A percentile compares a stretch with the other conserved stretches of the same genome.
These are phyloP conservation scores for Corinectria fuckeliana DNA, from an alignment of 2,329 filamentous ascomycete genomes.

Conservation along the genomic window DNA sequence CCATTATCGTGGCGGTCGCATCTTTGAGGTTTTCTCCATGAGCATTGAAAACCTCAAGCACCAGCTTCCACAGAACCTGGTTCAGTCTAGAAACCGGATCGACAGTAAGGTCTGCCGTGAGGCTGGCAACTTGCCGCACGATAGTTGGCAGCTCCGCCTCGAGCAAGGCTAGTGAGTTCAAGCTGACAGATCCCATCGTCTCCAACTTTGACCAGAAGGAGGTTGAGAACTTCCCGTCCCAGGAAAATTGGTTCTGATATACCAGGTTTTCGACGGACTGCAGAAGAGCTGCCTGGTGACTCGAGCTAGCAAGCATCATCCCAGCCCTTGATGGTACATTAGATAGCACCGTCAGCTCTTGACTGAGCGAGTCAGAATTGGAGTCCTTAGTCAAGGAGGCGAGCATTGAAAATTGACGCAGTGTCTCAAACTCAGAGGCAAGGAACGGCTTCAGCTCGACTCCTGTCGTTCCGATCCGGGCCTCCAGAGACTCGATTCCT, in stretches of 20 bases:
- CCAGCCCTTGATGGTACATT: conserved; percentile 45
- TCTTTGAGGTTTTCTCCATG: conserved; percentile 45
- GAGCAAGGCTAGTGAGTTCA: conserved; percentile 67
- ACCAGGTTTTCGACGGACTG: conserved; percentile 57
- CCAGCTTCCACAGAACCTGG: conserved; percentile 53
- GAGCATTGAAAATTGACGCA: conserved; percentile 60
- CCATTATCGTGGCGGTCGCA: conserved; percentile 37
- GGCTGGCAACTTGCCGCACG: conserved; percentile 59
- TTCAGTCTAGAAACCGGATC: conserved; percentile 59
- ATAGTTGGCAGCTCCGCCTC: conserved; percentile 70
- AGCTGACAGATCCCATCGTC: conserved; percentile 56
- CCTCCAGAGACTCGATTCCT: conserved; percentile 61
- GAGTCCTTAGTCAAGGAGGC: conserved; percentile 30
- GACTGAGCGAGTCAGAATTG: conserved; percentile 17
- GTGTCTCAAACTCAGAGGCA: conserved; percentile 59
- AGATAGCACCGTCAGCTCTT: conserved; percentile 58
- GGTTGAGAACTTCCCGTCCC: conserved; percentile 49
- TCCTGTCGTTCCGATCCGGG: conserved; percentile 50
- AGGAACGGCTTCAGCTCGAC: conserved; percentile 57
- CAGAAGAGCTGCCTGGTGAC: conserved; percentile 48
- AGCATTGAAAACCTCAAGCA: conserved; percentile 50
- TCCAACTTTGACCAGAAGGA: conserved; percentile 64
- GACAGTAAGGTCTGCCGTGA: conserved; percentile 55
- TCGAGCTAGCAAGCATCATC: conserved; percentile 43
- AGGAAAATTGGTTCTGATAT: conserved; percentile 46